These are phyloP conservation scores for Fusarium newnesense DNA, from an alignment of 2,329 filamentous ascomycete genomes.

Conservation along the genomic window DNA sequence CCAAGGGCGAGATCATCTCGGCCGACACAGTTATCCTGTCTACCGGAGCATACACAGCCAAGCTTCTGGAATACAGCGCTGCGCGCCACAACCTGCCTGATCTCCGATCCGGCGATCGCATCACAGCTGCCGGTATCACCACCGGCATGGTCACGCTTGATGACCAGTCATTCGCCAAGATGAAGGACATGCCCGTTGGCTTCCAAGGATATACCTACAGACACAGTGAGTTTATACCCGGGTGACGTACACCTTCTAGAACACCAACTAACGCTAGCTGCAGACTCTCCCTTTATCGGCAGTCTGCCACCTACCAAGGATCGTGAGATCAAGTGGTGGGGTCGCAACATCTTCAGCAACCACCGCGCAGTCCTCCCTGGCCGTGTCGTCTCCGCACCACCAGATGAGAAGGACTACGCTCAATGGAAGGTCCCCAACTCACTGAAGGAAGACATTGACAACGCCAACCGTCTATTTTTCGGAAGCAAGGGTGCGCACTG, in stretches of 20 bases:
- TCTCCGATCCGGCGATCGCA: slow-evolving; percentile 63
- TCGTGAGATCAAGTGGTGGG: slow-evolving; percentile 69
- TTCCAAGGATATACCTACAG: slow-evolving; percentile 54
- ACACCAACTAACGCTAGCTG: slow-evolving; percentile 48
- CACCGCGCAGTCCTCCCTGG: slow-evolving; percentile 63
- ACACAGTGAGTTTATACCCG: slow-evolving; percentile 46
- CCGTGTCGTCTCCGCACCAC: slow-evolving; percentile 66
- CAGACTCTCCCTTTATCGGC: slow-evolving; percentile 65
- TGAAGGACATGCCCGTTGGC: slow-evolving; percentile 61
- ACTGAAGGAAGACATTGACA: slow-evolving; percentile 68
- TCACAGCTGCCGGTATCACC: slow-evolving; percentile 68
- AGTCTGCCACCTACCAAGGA: slow-evolving; percentile 65
- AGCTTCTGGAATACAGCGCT: slow-evolving; percentile 63
- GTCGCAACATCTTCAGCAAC: slow-evolving; percentile 68
- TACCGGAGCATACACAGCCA: slow-evolving; percentile 68
- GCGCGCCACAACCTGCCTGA: slow-evolving; percentile 56
- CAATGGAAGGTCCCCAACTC: slow-evolving; percentile 69
- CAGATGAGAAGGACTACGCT: slow-evolving; percentile 64
- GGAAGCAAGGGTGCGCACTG: slow-evolving; percentile 64
- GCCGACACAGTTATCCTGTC: slow-evolving; percentile 65
- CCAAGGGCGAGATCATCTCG: slow-evolving; percentile 54
- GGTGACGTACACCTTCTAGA: neutral
- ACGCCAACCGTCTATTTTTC: slow-evolving; percentile 68
- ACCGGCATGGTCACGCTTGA: slow-evolving; percentile 67
- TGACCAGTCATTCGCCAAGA: slow-evolving; percentile 55